phyloP scores from a whole-genome alignment of 2,329 filamentous ascomycete genomes.

The Ophiostoma perfectum region DNA sequence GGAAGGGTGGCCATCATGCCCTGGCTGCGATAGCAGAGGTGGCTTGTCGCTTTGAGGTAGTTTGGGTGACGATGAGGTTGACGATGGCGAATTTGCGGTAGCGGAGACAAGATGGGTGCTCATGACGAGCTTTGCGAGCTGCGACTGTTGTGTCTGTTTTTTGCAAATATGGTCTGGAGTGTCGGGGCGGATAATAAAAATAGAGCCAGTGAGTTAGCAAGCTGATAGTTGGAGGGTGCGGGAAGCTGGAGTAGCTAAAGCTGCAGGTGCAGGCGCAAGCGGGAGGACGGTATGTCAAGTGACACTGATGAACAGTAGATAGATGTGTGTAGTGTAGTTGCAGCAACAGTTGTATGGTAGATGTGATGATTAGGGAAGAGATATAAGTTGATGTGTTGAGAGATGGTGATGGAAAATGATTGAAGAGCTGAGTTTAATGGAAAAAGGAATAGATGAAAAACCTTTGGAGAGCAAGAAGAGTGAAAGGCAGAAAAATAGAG shows the following conservation, averaged over 20 bases:
- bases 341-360: background rate
- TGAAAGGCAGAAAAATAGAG: background rate
- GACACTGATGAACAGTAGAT: background rate
- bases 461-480: too few relatives aligned
- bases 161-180: slow-evolving; percentile 20
- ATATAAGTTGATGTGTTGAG: too few relatives aligned
- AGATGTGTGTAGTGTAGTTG: background rate
- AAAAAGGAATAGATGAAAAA: too few relatives aligned
- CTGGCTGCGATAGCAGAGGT: slow-evolving; percentile 29
- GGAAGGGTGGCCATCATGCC: slow-evolving; percentile 23
- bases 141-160: slow-evolving; percentile 29
- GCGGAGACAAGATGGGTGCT: slow-evolving; percentile 36
- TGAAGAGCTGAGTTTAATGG: too few relatives aligned
- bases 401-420: too few relatives aligned
- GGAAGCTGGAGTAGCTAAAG: background rate
- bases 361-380: background rate
- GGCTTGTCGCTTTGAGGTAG: slow-evolving; percentile 25
- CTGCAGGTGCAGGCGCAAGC: background rate
- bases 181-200: background rate
- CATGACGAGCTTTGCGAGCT: slow-evolving; percentile 33
- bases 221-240: slow-evolving; percentile 3
- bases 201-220: slow-evolving; percentile 16
- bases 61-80: slow-evolving; percentile 31
- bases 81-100: slow-evolving; percentile 29
- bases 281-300: background rate